A percentile compares a stretch with the other conserved stretches of the same genome.
These are phyloP conservation scores for Coleophoma cylindrospora DNA, from an alignment of 2,329 filamentous ascomycete genomes.

Conservation along the genomic window DNA sequence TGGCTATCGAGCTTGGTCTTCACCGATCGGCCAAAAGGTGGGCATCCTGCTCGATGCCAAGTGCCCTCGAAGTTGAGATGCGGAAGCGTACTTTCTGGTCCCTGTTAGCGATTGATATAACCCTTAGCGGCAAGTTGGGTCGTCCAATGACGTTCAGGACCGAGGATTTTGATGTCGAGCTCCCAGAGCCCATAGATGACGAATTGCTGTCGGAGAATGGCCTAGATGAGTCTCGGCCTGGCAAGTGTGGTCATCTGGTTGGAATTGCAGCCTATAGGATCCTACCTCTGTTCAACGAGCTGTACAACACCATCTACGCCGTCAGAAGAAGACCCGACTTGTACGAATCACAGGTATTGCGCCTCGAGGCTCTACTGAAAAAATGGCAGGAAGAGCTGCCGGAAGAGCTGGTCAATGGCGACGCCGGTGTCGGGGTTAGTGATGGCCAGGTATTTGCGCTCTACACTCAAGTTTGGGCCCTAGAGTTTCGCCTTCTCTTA, in stretches of 20 bases:
- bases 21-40: slow-evolving; percentile 65
- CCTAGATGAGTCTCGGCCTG: slow-evolving; percentile 45
- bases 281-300: slow-evolving; percentile 62
- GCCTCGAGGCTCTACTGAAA: slow-evolving; percentile 59
- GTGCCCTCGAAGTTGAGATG: slow-evolving; percentile 65
- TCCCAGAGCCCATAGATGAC: slow-evolving; percentile 68
- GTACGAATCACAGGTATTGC: slow-evolving; percentile 59
- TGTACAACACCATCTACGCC: slow-evolving; percentile 74
- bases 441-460: slow-evolving; percentile 45
- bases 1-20: slow-evolving; percentile 70
- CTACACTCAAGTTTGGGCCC: slow-evolving; percentile 46
- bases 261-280: slow-evolving; percentile 63
- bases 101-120: slow-evolving; percentile 59
- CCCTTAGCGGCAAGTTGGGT: slow-evolving; percentile 71
- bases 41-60: slow-evolving; percentile 36
- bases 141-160: slow-evolving; percentile 69
- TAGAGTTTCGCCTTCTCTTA: slow-evolving; percentile 55
- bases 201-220: slow-evolving; percentile 61
- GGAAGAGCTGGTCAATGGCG: slow-evolving; percentile 46
- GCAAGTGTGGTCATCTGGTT: slow-evolving; percentile 63
- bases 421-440: slow-evolving; percentile 30
- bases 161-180: slow-evolving; percentile 74
- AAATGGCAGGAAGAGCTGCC: slow-evolving; percentile 63
- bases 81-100: slow-evolving; percentile 77
- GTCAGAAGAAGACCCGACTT: slow-evolving; percentile 56